Percentiles rank a stretch among this genome's conserved stretches.
phyloP scores from a whole-genome alignment of 345 rosid species.

The Citrus reticulata region DNA sequence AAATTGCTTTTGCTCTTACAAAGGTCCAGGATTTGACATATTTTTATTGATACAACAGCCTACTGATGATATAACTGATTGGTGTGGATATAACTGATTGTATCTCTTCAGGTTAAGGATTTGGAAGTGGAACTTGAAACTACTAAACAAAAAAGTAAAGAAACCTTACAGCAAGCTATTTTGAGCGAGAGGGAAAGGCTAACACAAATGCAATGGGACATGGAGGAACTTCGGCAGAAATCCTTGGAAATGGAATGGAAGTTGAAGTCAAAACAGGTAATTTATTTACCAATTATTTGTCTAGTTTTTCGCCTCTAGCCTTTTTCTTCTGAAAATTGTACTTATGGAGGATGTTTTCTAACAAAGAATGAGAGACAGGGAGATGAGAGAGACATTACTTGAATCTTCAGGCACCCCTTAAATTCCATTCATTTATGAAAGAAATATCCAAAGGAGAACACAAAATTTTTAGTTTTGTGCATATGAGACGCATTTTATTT shows the following conservation, averaged over 20 bases:
- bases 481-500: neutral
- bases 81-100: constrained; percentile 7
- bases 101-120: constrained; percentile 69
- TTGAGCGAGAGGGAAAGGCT: constrained; percentile 80
- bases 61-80: neutral
- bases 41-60: neutral
- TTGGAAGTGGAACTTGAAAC: constrained; percentile 92
- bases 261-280: constrained; percentile 72
- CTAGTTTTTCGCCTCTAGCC: neutral
- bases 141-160: constrained; percentile 83
- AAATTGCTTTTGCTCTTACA: neutral
- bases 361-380: neutral
- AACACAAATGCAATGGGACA: constrained; percentile 98
- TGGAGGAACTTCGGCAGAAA: constrained; percentile 88
- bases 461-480: neutral
- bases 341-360: neutral
- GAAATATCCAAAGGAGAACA: neutral
- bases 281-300: constrained; percentile 5
- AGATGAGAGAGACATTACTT: neutral
- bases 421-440: neutral
- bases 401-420: neutral
- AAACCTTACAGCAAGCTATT: constrained; percentile 87
- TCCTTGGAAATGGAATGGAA: constrained; percentile 90
- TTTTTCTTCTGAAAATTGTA: neutral
- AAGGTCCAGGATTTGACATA: neutral